Evolutionary conservation across 1,139 yeast genomes (phyloP).

Genomic region (Sugiyamaella sp.): DNA sequence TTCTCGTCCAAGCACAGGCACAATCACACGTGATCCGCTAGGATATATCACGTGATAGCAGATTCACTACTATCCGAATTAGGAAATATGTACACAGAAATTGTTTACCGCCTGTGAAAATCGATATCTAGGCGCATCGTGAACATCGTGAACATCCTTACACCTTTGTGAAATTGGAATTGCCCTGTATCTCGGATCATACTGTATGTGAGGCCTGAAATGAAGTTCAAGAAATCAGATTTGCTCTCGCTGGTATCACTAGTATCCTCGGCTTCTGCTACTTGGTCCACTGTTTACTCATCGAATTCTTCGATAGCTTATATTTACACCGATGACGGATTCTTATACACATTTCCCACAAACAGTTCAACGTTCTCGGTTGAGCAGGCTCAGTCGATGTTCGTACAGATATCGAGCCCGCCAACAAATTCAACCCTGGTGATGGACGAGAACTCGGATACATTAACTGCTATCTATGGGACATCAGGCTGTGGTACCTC

Average conservation of each 20-base stretch:
- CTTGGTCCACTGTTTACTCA: constrained; percentile 30
- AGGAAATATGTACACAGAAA: constrained; percentile 8
- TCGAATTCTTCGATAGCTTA: constrained; percentile 24
- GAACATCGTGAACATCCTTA: background rate
- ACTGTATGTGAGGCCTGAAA: background rate
- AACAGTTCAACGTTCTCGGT: constrained; percentile 15
- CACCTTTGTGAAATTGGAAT: background rate
- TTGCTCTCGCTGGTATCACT: background rate
- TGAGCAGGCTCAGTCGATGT: constrained; percentile 16
- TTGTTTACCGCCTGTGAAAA: background rate
- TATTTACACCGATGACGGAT: constrained; percentile 26
- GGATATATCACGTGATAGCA: background rate
- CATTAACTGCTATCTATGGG: constrained; percentile 22
- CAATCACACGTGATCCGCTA: background rate
- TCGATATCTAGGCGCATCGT: background rate
- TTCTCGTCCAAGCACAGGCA: too few relatives aligned
- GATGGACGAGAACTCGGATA: constrained; percentile 19
- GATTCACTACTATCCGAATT: constrained; percentile 1
- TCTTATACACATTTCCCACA: constrained; percentile 24
- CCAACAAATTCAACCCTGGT: constrained; percentile 30
- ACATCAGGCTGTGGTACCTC: constrained; percentile 20
- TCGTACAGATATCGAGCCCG: constrained; percentile 25
- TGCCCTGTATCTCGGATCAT: too few relatives aligned
- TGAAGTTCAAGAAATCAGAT: constrained; percentile 2
- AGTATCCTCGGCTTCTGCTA: constrained; percentile 16